Evolutionary conservation across 805 yeast species (phyloP).

Genomic region (Candida takata): DNA sequence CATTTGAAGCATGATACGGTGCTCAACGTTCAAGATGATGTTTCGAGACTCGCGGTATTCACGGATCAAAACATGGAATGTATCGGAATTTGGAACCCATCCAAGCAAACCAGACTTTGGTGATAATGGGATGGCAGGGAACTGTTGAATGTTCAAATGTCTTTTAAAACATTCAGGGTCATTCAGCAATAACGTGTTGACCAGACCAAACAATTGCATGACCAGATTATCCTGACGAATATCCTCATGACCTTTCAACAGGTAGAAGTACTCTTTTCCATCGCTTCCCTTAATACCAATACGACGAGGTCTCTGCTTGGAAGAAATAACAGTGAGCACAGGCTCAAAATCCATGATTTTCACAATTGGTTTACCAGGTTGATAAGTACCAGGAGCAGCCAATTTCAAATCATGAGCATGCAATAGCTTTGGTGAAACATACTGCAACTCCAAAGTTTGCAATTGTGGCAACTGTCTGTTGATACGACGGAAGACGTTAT

Average conservation of each 20-base stretch:
- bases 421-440: slow-evolving; percentile 85
- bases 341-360: slow-evolving; percentile 74
- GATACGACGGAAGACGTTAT: slow-evolving; percentile 86
- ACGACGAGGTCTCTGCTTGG: slow-evolving; percentile 94
- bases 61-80: slow-evolving; percentile 86
- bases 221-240: slow-evolving; percentile 95
- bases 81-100: slow-evolving; percentile 97
- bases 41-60: slow-evolving; percentile 91
- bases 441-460: slow-evolving; percentile 80
- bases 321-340: slow-evolving; percentile 76
- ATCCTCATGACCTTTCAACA: slow-evolving; percentile 94
- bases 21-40: slow-evolving; percentile 85
- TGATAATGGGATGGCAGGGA: slow-evolving; percentile 90
- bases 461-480: slow-evolving; percentile 84
- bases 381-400: slow-evolving; percentile 92
- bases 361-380: slow-evolving; percentile 73
- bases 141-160: slow-evolving; percentile 86
- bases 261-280: slow-evolving; percentile 81
- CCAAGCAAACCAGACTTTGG: slow-evolving; percentile 96
- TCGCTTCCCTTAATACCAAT: slow-evolving; percentile 77
- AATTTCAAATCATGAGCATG: slow-evolving; percentile 73
- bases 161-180: slow-evolving; percentile 96
- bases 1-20: slow-evolving; percentile 94
- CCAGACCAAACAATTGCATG: slow-evolving; percentile 95
- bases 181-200: slow-evolving; percentile 78